phyloP scores from a whole-genome alignment of 805 yeast genomes.

The Saccharomycopsis sp. region DNA sequence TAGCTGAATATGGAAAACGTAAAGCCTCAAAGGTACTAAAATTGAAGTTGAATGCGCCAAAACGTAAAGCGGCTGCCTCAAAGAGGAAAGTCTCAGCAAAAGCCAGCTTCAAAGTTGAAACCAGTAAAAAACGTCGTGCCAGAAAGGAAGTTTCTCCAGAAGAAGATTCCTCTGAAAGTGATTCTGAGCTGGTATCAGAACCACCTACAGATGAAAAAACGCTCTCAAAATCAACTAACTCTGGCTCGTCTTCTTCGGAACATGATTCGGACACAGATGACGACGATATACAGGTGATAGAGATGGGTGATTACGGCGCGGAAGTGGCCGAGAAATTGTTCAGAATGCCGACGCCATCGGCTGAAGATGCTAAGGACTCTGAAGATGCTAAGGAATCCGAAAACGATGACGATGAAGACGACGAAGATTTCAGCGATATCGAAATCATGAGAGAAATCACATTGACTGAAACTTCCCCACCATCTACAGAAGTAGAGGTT shows the following conservation, averaged over 20 bases:
- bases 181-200: neutral
- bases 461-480: neutral
- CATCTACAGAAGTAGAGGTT: neutral
- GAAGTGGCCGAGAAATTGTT: neutral
- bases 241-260: conserved; percentile 1
- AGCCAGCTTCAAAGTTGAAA: too few relatives aligned
- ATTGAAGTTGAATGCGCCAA: neutral
- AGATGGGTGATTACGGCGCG: neutral
- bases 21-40: neutral
- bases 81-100: too few relatives aligned
- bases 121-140: too few relatives aligned
- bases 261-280: neutral
- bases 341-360: neutral
- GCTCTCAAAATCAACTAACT: neutral
- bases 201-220: neutral
- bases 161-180: neutral
- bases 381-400: neutral
- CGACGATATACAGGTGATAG: neutral
- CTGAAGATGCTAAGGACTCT: neutral
- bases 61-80: too few relatives aligned
- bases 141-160: too few relatives aligned
- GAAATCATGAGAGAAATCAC: neutral
- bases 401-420: neutral
- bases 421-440: conserved; percentile 3
- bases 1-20: neutral